A percentile compares a stretch with the other conserved stretches of the same genome.
phyloP scores from a whole-genome alignment of 495 filamentous ascomycete genomes.

The Hypoxylon intermedium region DNA sequence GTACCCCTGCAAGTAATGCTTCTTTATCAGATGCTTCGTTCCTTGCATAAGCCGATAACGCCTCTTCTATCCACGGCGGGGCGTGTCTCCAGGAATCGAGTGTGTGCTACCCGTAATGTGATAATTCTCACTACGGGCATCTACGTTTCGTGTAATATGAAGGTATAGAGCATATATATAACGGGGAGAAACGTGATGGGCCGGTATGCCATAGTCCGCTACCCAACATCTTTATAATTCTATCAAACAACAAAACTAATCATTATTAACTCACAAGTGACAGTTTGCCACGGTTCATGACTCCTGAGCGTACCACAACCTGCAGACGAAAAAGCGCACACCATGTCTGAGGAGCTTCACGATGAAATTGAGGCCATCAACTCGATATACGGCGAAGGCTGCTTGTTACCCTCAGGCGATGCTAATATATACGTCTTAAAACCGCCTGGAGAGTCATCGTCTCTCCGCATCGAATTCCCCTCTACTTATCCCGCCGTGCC shows the following conservation, averaged over 20 bases:
- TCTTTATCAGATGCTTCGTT: constrained; percentile 13
- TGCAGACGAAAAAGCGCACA: constrained; percentile 12
- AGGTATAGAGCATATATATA: too few species aligned
- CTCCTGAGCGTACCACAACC: neutral
- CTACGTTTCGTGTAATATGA: too few species aligned
- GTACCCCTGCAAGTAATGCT: too few species aligned
- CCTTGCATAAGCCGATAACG: constrained; percentile 22
- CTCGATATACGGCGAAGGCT: constrained; percentile 83
- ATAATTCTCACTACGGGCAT: too few species aligned
- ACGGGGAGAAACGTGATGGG: too few species aligned
- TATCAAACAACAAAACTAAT: too few species aligned
- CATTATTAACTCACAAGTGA: too few species aligned
- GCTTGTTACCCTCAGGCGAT: constrained; percentile 55
- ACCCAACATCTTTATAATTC: too few species aligned
- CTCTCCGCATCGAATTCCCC: constrained; percentile 72
- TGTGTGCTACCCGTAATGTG: too few species aligned
- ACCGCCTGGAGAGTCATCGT: constrained; percentile 56
- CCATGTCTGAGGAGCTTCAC: constrained; percentile 75
- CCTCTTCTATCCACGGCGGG: too few species aligned
- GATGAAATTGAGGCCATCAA: constrained; percentile 92
- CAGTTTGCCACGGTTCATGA: neutral
- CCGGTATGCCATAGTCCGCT: too few species aligned
- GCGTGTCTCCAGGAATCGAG: too few species aligned
- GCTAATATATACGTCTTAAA: constrained; percentile 57
- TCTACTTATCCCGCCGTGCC: constrained; percentile 71